Percentiles rank a stretch among this genome's conserved stretches.
phyloP scores from a whole-genome alignment of 441 rosid genomes.

The Capsella rubella region DNA sequence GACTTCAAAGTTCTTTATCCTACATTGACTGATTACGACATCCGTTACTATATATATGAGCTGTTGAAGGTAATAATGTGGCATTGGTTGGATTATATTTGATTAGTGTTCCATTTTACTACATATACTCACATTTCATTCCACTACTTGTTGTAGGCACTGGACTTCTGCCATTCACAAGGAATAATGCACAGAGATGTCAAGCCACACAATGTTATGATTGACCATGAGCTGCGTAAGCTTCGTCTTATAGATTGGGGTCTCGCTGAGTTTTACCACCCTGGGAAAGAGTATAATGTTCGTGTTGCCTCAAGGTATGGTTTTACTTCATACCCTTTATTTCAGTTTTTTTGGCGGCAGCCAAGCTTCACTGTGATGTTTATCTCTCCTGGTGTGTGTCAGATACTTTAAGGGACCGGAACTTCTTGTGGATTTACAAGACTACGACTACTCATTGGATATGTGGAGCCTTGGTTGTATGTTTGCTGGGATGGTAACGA shows the following conservation, averaged over 20 bases:
- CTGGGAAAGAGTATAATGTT: conserved; percentile 92
- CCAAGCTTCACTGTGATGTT: conserved; percentile 29
- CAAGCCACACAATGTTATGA: conserved; percentile 98
- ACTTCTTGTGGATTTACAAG: conserved; percentile 92
- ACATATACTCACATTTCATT: background rate
- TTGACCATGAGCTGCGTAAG: conserved; percentile 95
- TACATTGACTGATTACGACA: conserved; percentile 94
- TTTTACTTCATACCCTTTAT: background rate
- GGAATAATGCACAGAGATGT: conserved; percentile 99
- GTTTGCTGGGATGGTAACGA: conserved; percentile 96
- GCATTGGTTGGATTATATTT: background rate
- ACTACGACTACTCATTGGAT: conserved; percentile 94
- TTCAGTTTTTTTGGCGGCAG: background rate
- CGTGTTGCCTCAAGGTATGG: conserved; percentile 94
- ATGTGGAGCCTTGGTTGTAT: conserved; percentile 99
- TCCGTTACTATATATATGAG: conserved; percentile 94
- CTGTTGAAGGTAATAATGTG: conserved; percentile 79
- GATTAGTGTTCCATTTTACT: background rate
- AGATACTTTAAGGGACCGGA: conserved; percentile 98
- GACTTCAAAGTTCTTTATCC: conserved; percentile 95
- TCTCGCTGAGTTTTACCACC: conserved; percentile 97
- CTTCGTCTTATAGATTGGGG: conserved; percentile 98
- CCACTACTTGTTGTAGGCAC: conserved; percentile 63
- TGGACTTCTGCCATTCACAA: conserved; percentile 96
- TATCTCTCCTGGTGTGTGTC: conserved; percentile 36